Evolutionary conservation across 345 rosid species (phyloP).

Genomic region (Euclidium syriacum): DNA sequence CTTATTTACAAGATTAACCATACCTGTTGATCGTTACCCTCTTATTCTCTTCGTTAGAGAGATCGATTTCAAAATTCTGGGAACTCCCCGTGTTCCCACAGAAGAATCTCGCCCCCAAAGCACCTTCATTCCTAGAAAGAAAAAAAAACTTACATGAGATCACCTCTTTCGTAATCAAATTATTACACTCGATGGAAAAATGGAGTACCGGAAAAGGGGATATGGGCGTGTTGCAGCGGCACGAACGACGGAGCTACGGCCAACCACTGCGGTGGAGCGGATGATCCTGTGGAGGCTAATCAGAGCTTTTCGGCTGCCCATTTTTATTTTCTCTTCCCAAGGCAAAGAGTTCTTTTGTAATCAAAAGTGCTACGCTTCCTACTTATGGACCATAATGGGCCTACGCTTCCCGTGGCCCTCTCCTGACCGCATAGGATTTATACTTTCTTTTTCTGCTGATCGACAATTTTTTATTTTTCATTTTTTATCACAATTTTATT

Average conservation of each 20-base stretch:
- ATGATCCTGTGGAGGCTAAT: slow-evolving; percentile 40
- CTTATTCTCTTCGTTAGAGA: slow-evolving; percentile 69
- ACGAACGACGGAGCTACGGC: slow-evolving; percentile 18
- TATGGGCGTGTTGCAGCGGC: neutral
- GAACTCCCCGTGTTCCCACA: slow-evolving; percentile 20
- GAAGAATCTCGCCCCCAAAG: slow-evolving; percentile 43
- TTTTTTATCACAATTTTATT: no score
- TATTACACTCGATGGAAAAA: neutral
- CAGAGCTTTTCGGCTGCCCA: slow-evolving; percentile 47
- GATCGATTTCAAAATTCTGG: slow-evolving; percentile 44
- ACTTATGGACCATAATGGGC: slow-evolving; percentile 13
- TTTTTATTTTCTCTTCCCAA: neutral
- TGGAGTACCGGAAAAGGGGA: slow-evolving; percentile 26
- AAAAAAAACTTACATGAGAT: neutral
- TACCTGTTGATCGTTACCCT: slow-evolving; percentile 74
- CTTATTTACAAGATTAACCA: no score
- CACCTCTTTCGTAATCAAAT: neutral
- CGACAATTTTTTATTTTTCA: neutral
- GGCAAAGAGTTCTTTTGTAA: neutral
- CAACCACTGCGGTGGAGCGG: slow-evolving; percentile 23
- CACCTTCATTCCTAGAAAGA: slow-evolving; percentile 38
- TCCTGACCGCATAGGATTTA: neutral
- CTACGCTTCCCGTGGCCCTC: slow-evolving; percentile 15
- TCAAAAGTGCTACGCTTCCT: neutral
- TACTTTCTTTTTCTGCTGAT: no score